phyloP scores from a whole-genome alignment of 1,284 basidiomycete genomes.

The Ustilago xerochloae region DNA sequence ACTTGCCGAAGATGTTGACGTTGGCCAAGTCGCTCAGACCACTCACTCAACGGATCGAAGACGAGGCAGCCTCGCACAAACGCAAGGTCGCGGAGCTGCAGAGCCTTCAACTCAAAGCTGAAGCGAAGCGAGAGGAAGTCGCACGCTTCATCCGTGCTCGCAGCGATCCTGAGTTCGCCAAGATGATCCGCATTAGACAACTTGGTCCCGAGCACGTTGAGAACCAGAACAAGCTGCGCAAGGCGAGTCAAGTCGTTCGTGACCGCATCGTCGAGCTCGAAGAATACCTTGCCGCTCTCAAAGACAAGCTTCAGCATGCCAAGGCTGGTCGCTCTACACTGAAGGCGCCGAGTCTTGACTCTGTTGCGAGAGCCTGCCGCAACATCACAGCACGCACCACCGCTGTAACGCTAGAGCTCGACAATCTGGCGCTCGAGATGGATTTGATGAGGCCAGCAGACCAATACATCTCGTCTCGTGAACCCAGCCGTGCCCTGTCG shows the following conservation, averaged over 20 bases:
- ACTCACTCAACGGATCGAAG: conserved; percentile 34
- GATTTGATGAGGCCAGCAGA: conserved; percentile 58
- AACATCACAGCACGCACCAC: conserved; percentile 77
- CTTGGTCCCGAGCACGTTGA: conserved; percentile 89
- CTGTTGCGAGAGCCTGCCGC: conserved; percentile 81
- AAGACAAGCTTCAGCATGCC: conserved; percentile 76
- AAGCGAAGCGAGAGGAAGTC: conserved; percentile 63
- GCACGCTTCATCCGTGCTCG: conserved; percentile 78
- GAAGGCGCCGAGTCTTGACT: conserved; percentile 83
- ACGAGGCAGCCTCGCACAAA: conserved; percentile 55
- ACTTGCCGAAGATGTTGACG: conserved; percentile 59
- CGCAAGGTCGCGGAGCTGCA: conserved; percentile 69
- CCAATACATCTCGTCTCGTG: conserved; percentile 5
- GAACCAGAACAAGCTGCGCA: conserved; percentile 79
- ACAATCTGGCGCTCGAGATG: conserved; percentile 73
- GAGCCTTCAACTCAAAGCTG: conserved; percentile 71
- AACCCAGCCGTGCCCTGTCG: conserved; percentile 13
- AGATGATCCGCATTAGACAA: conserved; percentile 81
- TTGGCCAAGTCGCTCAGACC: conserved; percentile 51
- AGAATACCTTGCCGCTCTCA: conserved; percentile 76
- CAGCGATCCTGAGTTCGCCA: conserved; percentile 80
- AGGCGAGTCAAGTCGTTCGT: conserved; percentile 77
- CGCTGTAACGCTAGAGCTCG: conserved; percentile 75
- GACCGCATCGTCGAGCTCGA: conserved; percentile 82
- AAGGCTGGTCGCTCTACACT: conserved; percentile 74